Conservation (phyloP, 192 early-diverging fungal genomes). For the Piromyces sp. region DNA sequence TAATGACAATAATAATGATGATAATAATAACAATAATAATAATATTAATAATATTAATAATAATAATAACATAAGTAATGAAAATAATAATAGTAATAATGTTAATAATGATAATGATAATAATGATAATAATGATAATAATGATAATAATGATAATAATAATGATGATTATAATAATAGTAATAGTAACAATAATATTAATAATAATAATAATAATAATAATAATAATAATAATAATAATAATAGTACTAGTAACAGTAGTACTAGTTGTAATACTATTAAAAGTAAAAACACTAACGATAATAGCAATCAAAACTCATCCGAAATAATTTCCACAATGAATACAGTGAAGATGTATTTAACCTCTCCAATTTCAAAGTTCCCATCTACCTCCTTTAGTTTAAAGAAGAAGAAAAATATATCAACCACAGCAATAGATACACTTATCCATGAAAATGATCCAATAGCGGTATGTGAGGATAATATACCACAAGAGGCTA, state of each 20-base stretch:
- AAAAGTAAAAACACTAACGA: neutral
- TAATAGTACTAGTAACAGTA: neutral
- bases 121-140: neutral
- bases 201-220: neutral
- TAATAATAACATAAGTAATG: too few relatives aligned
- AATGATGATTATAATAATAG: neutral
- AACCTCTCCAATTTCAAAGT: too few relatives aligned
- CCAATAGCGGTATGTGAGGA: neutral
- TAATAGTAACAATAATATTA: neutral
- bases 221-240: neutral
- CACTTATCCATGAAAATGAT: neutral
- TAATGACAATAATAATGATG: neutral
- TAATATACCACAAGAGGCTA: neutral
- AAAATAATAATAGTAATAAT: too few relatives aligned
- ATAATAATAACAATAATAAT: neutral
- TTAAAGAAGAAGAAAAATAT: neutral
- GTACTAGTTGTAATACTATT: neutral
- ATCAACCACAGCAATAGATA: neutral
- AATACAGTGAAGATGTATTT: too few relatives aligned
- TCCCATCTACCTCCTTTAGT: neutral
- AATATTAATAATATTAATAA: neutral
- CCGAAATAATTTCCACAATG: neutral
- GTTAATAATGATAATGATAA: neutral
- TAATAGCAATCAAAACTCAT: neutral
- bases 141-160: neutral